Percentiles rank a stretch among this genome's conserved stretches.
Conservation (phyloP, 1,284 basidiomycete genomes). For the Tilletia indica region DNA sequence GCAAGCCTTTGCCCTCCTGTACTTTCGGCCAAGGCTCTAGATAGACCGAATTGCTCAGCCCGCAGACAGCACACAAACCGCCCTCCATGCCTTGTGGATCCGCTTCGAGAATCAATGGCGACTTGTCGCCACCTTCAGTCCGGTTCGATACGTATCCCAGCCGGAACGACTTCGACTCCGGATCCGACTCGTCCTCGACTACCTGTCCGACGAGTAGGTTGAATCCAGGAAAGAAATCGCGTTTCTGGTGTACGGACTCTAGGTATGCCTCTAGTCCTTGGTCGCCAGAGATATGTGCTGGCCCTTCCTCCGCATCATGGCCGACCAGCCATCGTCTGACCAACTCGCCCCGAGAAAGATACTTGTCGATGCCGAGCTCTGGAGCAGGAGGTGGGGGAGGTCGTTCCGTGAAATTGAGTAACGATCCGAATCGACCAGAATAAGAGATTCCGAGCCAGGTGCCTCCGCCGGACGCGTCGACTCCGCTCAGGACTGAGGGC, state of each 20-base stretch:
- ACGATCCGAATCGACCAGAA: conserved; percentile 32
- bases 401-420: conserved; percentile 47
- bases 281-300: neutral
- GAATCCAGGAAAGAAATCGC: conserved; percentile 38
- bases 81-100: neutral
- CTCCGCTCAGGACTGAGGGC: conserved; percentile 31
- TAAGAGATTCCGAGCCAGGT: conserved; percentile 45
- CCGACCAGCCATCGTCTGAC: conserved; percentile 33
- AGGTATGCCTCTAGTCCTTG: conserved; percentile 22
- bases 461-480: conserved; percentile 36
- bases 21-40: conserved; percentile 22
- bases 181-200: conserved; percentile 14
- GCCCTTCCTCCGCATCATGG: neutral
- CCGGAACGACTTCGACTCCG: conserved; percentile 2
- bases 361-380: conserved; percentile 23
- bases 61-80: neutral
- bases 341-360: conserved; percentile 33
- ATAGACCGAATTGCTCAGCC: conserved; percentile 22
- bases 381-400: conserved; percentile 26
- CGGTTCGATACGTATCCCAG: conserved; percentile 20
- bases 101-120: neutral
- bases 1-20: neutral
- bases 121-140: neutral
- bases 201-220: conserved; percentile 43
- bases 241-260: neutral